Conservation (phyloP, 129 eudicot species). For the Tanacetum coccineum region DNA sequence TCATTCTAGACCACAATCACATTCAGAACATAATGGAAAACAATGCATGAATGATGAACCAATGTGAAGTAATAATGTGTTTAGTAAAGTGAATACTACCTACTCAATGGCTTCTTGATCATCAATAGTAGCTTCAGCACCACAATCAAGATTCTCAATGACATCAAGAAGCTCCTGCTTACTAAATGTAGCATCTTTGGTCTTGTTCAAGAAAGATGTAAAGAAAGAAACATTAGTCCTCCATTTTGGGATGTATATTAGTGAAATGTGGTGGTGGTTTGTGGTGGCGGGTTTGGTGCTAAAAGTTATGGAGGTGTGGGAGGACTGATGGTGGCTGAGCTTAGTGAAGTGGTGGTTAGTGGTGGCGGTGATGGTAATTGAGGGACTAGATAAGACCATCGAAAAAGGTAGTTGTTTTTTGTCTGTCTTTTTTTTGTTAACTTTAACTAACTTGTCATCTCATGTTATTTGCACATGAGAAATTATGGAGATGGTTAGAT, state of each 20-base stretch:
- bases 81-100: conserved; percentile 21
- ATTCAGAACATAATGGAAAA: not conserved
- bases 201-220: conserved; percentile 29
- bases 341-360: conserved; percentile 21
- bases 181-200: conserved; percentile 28
- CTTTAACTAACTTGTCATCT: too few species aligned
- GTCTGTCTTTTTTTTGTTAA: too few species aligned
- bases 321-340: conserved; percentile 23
- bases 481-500: too few species aligned
- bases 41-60: not conserved
- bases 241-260: conserved; percentile 30
- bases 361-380: conserved; percentile 20
- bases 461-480: too few species aligned
- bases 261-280: conserved; percentile 15
- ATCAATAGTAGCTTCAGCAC: conserved; percentile 49
- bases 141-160: conserved; percentile 54
- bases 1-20: not conserved
- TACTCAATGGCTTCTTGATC: conserved; percentile 44
- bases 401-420: too few species aligned
- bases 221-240: conserved; percentile 47
- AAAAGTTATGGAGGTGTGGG: conserved; percentile 16
- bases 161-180: conserved; percentile 59
- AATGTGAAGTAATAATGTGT: too few species aligned
- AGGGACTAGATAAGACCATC: too few species aligned
- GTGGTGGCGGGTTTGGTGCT: conserved; percentile 15